Evolutionary conservation across 805 yeast species (phyloP).

Genomic region (Tetrapisispora phaffii): DNA sequence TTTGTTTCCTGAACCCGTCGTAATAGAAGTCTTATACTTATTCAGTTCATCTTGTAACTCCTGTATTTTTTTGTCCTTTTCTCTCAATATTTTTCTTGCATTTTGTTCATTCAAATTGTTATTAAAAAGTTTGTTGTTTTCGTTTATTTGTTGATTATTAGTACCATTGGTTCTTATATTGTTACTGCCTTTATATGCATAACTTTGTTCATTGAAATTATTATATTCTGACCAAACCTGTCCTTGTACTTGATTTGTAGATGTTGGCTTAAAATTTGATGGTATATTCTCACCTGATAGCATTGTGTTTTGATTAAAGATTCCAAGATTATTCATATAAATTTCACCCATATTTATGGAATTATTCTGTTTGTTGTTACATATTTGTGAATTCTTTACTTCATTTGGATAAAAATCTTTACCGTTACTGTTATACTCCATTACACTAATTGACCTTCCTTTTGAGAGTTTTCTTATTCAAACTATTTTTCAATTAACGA

Average conservation of each 20-base stretch:
- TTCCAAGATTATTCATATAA: neutral
- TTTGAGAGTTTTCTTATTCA: too few relatives aligned
- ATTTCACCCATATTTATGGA: neutral
- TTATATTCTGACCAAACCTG: neutral
- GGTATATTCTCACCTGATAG: neutral
- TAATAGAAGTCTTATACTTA: constrained; percentile 6
- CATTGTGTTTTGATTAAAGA: neutral
- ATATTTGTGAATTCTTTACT: neutral
- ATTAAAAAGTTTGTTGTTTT: neutral
- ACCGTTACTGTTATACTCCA: neutral
- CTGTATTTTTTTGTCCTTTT: neutral
- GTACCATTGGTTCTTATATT: neutral
- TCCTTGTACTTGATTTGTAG: neutral
- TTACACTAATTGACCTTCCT: too few relatives aligned
- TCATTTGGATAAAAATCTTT: neutral
- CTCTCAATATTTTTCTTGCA: neutral
- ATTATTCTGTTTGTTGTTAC: neutral
- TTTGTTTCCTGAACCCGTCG: constrained; percentile 14
- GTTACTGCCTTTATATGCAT: neutral
- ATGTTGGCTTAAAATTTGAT: neutral
- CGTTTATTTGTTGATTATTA: neutral
- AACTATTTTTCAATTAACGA: too few relatives aligned
- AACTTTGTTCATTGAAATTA: neutral
- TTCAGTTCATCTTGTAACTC: neutral
- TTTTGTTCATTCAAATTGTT: neutral